These are phyloP conservation scores for Taphrina flavorubra DNA, from an alignment of 1,139 yeast genomes.

Conservation along the genomic window DNA sequence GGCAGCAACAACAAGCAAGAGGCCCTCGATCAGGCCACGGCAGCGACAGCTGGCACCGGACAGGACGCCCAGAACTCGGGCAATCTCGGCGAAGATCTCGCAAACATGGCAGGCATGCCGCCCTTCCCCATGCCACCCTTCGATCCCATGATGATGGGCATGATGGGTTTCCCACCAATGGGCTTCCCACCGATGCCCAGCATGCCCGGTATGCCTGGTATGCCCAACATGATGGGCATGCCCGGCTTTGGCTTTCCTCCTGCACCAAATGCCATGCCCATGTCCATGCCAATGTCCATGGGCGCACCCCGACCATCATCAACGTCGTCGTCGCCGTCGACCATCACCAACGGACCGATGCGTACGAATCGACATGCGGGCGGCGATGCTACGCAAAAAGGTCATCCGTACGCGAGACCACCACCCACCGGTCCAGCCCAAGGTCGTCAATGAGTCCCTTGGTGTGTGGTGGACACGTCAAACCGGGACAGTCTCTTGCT, in stretches of 20 bases:
- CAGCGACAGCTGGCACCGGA: neutral
- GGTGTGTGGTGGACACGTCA: neutral
- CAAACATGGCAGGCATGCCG: constrained; percentile 42
- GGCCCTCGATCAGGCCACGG: neutral
- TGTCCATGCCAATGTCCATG: constrained; percentile 18
- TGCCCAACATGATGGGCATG: constrained; percentile 21
- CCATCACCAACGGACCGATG: neutral
- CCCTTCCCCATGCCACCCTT: constrained; percentile 46
- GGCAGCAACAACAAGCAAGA: neutral
- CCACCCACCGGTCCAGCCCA: constrained; percentile 9
- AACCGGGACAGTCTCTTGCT: too few relatives aligned
- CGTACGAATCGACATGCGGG: neutral
- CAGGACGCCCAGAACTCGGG: neutral
- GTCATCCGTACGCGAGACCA: constrained; percentile 25
- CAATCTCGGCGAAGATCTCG: neutral
- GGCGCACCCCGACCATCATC: neutral
- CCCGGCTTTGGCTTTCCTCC: constrained; percentile 36
- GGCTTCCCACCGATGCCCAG: constrained; percentile 32
- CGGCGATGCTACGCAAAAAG: neutral
- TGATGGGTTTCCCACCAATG: constrained; percentile 31
- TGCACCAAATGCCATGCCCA: constrained; percentile 14
- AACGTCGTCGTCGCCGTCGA: too few relatives aligned
- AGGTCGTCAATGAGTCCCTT: neutral
- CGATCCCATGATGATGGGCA: constrained; percentile 45
- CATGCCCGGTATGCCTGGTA: constrained; percentile 43